Evolutionary conservation across 257 asterid species (phyloP), one percentile per base, ranked within the genome.

Genomic region (Solanum corneliomulleri): DNA sequence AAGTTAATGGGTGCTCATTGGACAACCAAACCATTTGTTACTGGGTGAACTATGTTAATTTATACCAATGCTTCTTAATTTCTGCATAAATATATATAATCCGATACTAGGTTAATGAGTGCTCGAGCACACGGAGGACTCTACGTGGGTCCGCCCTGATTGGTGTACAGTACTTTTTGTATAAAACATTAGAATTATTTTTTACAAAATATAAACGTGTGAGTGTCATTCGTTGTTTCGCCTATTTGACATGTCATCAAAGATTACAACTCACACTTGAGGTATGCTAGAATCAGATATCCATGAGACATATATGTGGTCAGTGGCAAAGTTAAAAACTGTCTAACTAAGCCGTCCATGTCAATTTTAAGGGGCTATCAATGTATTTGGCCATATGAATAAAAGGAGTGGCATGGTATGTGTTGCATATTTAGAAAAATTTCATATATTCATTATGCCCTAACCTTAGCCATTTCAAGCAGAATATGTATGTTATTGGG

Each of bases 401-500:
- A 27, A 16, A 44, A 25, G 84, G 41, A 45, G 25, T 35, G 21
- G 35, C 3, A n/a, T 78, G 35, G 16, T 78, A 76, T 41, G 56
- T 3, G 7, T 49, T 69, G 69, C 7, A 18, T 37, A 75, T 85
- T 87, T 69, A 42, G 21, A 20, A 1, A 41, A 33, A 35, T 33
- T 64, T 83, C 81, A 66, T 70, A 62, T 20, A 31, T 23, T 49
- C 85, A 29, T 49, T 81, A 18, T 58, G 60, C 82, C 90, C 92
- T 89, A 87, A 97, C 99, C 99, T 97, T 97, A 66, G 99, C 99
- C 96, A 95, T 96, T 93, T 97, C 99, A 82, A 97, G 98, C 89
- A 97, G 90, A 86, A 97, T 85, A 91, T 96, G 99, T 82, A 92
- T 82, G 87, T 96, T 97, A 93, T 93, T 93, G 41, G 99, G 99